Conservation (phyloP, 2,329 filamentous ascomycete species). For the Hymenoscyphus linearis region DNA sequence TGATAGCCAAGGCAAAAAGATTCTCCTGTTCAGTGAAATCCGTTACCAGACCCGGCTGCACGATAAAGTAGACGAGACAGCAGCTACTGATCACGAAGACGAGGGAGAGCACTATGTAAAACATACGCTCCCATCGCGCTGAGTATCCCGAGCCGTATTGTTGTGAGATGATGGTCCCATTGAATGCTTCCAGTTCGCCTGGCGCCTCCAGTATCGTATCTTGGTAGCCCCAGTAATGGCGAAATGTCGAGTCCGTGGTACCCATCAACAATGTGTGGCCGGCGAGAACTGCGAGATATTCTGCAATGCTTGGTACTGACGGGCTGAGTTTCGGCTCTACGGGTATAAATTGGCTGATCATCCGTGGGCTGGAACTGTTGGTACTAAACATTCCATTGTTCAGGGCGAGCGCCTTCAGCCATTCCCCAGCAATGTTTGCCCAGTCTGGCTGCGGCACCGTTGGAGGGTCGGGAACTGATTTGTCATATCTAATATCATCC, state of each 20-base stretch:
- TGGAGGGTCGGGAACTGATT: constrained; percentile 34
- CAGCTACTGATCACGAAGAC: constrained; percentile 64
- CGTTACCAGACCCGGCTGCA: constrained; percentile 57
- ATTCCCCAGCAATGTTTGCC: constrained; percentile 49
- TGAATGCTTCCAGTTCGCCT: constrained; percentile 44
- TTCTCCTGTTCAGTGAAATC: constrained; percentile 77
- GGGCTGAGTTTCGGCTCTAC: constrained; percentile 14
- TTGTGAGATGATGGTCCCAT: constrained; percentile 56
- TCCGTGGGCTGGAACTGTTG: constrained; percentile 53
- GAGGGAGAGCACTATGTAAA: constrained; percentile 59
- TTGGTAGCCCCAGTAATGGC: constrained; percentile 48
- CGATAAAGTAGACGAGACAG: constrained; percentile 56
- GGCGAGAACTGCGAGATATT: constrained; percentile 66
- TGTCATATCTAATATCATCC: constrained; percentile 53
- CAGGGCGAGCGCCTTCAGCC: constrained; percentile 50
- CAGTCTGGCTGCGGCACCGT: constrained; percentile 41
- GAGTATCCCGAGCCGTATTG: constrained; percentile 66
- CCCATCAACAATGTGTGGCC: constrained; percentile 61
- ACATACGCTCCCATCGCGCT: constrained; percentile 55
- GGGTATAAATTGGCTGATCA: constrained; percentile 49
- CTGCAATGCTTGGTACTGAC: constrained; percentile 69
- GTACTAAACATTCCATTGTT: constrained; percentile 49
- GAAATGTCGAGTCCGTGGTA: constrained; percentile 54
- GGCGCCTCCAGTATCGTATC: constrained; percentile 33
- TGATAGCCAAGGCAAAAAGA: constrained; percentile 66